Evolutionary conservation across 768 basidiomycete species (phyloP), one percentile per base, ranked within the genome.

Genomic region (Suillus sp.): DNA sequence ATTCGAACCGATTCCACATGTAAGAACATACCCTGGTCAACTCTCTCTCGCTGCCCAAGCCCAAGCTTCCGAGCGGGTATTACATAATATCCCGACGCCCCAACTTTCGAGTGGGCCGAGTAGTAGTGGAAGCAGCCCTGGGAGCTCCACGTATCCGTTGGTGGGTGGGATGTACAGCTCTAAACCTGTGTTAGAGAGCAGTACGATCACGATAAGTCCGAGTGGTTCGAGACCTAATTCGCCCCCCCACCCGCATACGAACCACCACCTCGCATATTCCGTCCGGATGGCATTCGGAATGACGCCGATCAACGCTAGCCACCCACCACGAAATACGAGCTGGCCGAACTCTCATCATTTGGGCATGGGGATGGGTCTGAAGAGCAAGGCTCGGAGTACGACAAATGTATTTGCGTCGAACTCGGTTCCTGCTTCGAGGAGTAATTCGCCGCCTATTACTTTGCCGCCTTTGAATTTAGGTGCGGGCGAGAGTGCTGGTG

Each of bases 241-340:
- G 0, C 88, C 89, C 4, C 74, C 80, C 57, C 78, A 80, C 20
- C 63, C 61, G 13, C 71, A 27, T 34, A 78, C 78, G 43, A 84
- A 87, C 63, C 83, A 85, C 64, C 87, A 91, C 70, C 84, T 96
- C 42, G 92, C 91, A 4, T 91, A 93, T 70, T 92, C 90, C 0
- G 90, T 96, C 27, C 87, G 92, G 43, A 81, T 89, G 37, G 95
- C 94, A 55, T 97, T 97, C 67, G 93, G 91, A 4, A 96, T 95
- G 92, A 95, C 94, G 7, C 93, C 92, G 0, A 93, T 94, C 43
- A 83, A 83, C 59, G 64, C 71, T 22, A 64, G 67, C 8, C 69
- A 66, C 34, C 66, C 72, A 3, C 75, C 78, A 43, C 74, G 76
- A 38, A 82, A 79, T 62, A 75, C 76, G 25, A 76, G 81, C 22